These are phyloP conservation scores for Irpex rosettiformis DNA, from an alignment of 1,284 basidiomycete genomes.

Conservation along the genomic window DNA sequence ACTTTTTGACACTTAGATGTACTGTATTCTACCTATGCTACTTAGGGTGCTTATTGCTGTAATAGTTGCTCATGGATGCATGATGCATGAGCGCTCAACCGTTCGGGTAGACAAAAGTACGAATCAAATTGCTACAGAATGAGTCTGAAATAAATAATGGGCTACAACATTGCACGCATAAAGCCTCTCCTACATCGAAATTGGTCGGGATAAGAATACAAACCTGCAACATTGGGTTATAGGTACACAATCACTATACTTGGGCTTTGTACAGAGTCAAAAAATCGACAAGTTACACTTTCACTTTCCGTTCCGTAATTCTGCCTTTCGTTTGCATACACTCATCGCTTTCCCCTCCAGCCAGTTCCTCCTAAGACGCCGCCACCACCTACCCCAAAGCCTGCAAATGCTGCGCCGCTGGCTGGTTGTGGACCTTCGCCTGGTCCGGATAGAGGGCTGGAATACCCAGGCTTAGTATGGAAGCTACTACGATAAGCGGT, in stretches of 20 bases:
- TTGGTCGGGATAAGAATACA: no score
- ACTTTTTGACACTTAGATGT: no score
- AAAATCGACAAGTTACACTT: not conserved
- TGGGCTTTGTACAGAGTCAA: no score
- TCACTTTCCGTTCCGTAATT: not conserved
- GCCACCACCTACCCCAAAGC: conserved; percentile 30
- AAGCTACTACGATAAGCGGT: conserved; percentile 66
- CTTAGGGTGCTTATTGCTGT: no score
- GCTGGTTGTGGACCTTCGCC: conserved; percentile 19
- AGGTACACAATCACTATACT: no score
- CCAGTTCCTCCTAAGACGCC: conserved; percentile 27
- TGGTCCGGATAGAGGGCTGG: conserved; percentile 27
- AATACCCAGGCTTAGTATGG: conserved; percentile 30
- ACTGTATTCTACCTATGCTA: no score
- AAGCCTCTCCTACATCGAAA: no score
- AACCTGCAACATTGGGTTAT: no score
- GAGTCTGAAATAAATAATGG: not conserved
- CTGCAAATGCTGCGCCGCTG: conserved; percentile 33
- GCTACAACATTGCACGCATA: no score
- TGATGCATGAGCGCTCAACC: no score
- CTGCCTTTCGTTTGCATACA: not conserved
- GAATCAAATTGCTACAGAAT: not conserved
- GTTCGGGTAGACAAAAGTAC: no score
- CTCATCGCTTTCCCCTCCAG: conserved; percentile 27
- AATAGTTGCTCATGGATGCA: no score